Evolutionary conservation across 2,329 filamentous ascomycete species (phyloP).

Genomic region (Hyphodiscus sp.): DNA sequence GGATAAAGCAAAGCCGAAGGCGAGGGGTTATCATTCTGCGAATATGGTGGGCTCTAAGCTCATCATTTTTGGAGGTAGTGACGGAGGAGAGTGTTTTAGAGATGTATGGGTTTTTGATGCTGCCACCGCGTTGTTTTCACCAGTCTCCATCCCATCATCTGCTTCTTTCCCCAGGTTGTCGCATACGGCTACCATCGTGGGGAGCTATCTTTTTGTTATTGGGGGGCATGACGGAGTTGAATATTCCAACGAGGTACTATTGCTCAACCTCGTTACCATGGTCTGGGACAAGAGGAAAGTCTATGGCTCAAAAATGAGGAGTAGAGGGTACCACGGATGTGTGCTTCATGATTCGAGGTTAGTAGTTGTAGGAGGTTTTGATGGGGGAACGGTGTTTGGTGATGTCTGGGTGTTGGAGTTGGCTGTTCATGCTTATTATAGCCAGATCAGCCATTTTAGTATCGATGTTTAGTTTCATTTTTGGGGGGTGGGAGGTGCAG

Average conservation of each 20-base stretch:
- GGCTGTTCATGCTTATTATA: slow-evolving; percentile 65
- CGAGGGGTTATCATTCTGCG: slow-evolving; percentile 64
- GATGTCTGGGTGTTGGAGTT: slow-evolving; percentile 63
- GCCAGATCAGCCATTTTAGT: slow-evolving; percentile 66
- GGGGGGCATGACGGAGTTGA: slow-evolving; percentile 65
- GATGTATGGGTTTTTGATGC: slow-evolving; percentile 70
- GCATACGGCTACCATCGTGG: slow-evolving; percentile 63
- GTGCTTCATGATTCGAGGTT: slow-evolving; percentile 60
- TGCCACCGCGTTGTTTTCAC: slow-evolving; percentile 52
- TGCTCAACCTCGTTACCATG: slow-evolving; percentile 67
- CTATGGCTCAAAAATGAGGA: slow-evolving; percentile 56
- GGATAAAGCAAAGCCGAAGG: slow-evolving; percentile 47
- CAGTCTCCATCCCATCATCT: slow-evolving; percentile 46
- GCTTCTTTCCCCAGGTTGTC: slow-evolving; percentile 58
- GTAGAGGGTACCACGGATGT: slow-evolving; percentile 60
- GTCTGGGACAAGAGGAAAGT: slow-evolving; percentile 63
- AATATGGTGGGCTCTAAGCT: slow-evolving; percentile 69
- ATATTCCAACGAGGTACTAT: slow-evolving; percentile 62
- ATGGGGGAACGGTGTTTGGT: slow-evolving; percentile 60
- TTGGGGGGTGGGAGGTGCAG: too few relatives aligned
- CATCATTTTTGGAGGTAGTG: slow-evolving; percentile 64
- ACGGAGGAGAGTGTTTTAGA: slow-evolving; percentile 65
- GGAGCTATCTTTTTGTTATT: slow-evolving; percentile 63
- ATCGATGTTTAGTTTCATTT: slow-evolving; percentile 55
- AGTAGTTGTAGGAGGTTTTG: slow-evolving; percentile 60